Evolutionary conservation across 371 early-diverging fungal genomes (phyloP).

Genomic region (Mucor racemosus): DNA sequence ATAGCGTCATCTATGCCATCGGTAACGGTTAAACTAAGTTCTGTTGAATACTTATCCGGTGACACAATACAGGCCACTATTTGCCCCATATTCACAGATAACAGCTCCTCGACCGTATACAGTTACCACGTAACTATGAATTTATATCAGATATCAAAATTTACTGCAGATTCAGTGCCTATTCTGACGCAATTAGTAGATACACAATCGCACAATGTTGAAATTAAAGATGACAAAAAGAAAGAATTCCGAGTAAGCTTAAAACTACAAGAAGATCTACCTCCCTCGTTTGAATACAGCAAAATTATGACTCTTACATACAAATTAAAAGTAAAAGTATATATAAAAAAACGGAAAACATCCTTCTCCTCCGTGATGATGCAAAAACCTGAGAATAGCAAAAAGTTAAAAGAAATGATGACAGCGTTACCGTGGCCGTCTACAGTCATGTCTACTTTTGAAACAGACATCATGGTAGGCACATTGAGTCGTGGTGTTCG

Average conservation of each 20-base stretch:
- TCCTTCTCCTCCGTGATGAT: background rate
- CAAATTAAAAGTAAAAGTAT: conserved; percentile 14
- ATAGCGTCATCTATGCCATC: background rate
- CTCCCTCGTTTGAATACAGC: conserved; percentile 22
- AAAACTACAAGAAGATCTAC: conserved; percentile 2
- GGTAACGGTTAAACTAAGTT: conserved; percentile 8
- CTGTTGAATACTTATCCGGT: conserved; percentile 18
- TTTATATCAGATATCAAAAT: conserved; percentile 18
- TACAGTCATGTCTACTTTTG: conserved; percentile 1
- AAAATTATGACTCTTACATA: conserved; percentile 18
- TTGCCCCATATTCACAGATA: background rate
- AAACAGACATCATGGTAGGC: conserved; percentile 13
- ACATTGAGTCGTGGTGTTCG: conserved; percentile 17
- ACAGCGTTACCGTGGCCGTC: conserved; percentile 4
- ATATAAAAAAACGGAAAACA: conserved; percentile 1
- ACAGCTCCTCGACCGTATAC: background rate
- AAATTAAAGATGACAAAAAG: background rate
- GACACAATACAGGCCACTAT: conserved; percentile 15
- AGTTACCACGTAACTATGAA: conserved; percentile 8
- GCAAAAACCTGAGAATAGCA: background rate
- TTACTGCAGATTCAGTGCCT: conserved; percentile 6
- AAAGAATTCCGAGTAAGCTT: background rate
- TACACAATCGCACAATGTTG: conserved; percentile 4
- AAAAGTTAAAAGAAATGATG: conserved; percentile 4
- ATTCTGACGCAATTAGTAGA: background rate